These are phyloP conservation scores for Cutaneotrichosporon arboriforme DNA, from an alignment of 1,284 basidiomycete genomes.

Conservation along the genomic window DNA sequence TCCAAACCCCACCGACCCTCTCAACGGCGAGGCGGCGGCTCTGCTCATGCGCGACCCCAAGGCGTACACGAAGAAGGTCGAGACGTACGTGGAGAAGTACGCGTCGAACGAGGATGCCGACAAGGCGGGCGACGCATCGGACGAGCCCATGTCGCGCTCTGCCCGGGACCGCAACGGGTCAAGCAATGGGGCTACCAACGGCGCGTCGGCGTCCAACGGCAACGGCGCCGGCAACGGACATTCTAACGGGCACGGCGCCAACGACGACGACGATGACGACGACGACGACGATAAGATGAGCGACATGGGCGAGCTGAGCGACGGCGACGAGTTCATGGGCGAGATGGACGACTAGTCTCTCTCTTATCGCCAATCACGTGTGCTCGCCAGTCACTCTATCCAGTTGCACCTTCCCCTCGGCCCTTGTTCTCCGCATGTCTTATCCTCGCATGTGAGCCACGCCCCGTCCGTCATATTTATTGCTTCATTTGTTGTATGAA, in stretches of 20 bases:
- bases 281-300: constrained; percentile 74
- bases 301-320: constrained; percentile 81
- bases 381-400: too few species aligned
- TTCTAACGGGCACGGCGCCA: constrained; percentile 40
- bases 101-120: constrained; percentile 49
- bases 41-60: constrained; percentile 95
- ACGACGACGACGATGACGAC: constrained; percentile 63
- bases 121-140: constrained; percentile 43
- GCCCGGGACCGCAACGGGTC: neutral
- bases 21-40: constrained; percentile 96
- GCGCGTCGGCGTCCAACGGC: constrained; percentile 5
- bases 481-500: constrained; percentile 13
- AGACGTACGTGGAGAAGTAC: constrained; percentile 53
- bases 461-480: neutral
- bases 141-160: constrained; percentile 27
- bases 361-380: neutral
- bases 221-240: constrained; percentile 18
- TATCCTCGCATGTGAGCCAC: neutral
- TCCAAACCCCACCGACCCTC: constrained; percentile 94
- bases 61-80: constrained; percentile 86
- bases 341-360: constrained; percentile 32
- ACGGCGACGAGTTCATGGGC: constrained; percentile 55
- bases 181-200: neutral
- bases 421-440: neutral
- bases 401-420: too few species aligned